Conservation (phyloP, 306 rosid species). For the Luffa aegyptiaca region DNA sequence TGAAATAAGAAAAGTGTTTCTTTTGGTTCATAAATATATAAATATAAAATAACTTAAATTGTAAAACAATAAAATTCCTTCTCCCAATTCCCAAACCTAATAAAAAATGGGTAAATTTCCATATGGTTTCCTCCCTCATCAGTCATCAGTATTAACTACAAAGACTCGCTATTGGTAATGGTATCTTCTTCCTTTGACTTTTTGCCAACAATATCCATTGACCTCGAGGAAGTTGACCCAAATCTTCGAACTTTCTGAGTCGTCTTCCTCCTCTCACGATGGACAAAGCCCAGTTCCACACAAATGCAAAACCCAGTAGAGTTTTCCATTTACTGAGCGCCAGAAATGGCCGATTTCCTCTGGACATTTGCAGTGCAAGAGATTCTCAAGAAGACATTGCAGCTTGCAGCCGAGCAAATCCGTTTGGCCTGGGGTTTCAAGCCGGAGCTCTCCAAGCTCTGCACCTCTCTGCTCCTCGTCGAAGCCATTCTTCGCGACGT, state of each 20-base stretch:
- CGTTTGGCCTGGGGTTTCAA: neutral
- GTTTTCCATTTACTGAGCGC: neutral
- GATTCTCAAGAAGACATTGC: neutral
- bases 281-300: neutral
- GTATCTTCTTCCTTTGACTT: neutral
- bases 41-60: too few species aligned
- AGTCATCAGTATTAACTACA: too few species aligned
- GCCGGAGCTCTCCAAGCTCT: neutral
- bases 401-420: slow-evolving; percentile 4
- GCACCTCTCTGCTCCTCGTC: neutral
- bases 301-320: neutral
- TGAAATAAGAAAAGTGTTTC: too few species aligned
- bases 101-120: too few species aligned
- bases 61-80: too few species aligned
- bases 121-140: too few species aligned
- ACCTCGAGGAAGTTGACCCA: neutral
- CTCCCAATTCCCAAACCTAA: too few species aligned
- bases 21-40: too few species aligned
- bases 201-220: neutral
- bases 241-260: neutral
- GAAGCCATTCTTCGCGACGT: slow-evolving; percentile 1
- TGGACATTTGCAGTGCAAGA: slow-evolving; percentile 6
- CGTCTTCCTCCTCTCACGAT: neutral
- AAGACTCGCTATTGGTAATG: too few species aligned
- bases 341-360: neutral